These are phyloP conservation scores for Blastocystis sp. DNA, from an alignment of 352 stramenopile species.

Conservation along the genomic window DNA sequence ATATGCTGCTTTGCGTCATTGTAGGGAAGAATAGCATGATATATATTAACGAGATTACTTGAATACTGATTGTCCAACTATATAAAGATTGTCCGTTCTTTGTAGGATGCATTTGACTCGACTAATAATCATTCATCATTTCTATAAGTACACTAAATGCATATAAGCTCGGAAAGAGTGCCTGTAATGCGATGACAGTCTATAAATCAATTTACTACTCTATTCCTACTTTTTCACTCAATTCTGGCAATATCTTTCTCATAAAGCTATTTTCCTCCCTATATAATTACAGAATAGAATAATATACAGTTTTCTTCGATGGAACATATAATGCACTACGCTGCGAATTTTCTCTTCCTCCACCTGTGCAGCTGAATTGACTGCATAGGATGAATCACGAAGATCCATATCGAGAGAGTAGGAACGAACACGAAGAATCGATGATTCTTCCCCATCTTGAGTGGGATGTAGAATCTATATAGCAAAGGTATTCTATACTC, in stretches of 20 bases:
- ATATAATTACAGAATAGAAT: not conserved
- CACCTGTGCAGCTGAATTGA: not conserved
- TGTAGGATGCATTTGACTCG: not conserved
- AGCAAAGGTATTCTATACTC: not conserved
- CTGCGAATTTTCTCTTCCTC: not conserved
- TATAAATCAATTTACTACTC: not conserved
- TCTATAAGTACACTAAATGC: not conserved
- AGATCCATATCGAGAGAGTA: not conserved
- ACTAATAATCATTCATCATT: not conserved
- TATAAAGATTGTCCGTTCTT: slow-evolving; percentile 2
- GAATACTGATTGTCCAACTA: not conserved
- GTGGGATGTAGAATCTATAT: not conserved
- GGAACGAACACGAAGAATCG: not conserved
- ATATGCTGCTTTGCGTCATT: slow-evolving; percentile 42
- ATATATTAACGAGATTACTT: slow-evolving; percentile 49
- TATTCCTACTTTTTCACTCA: not conserved
- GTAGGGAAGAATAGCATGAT: slow-evolving; percentile 56
- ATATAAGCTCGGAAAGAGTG: slow-evolving; percentile 21
- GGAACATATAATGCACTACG: slow-evolving; percentile 32
- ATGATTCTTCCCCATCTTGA: not conserved
- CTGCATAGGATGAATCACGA: not conserved
- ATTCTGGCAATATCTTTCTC: not conserved
- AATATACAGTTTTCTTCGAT: not conserved
- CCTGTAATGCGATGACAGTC: not conserved
- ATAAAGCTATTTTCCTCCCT: not conserved